These are phyloP conservation scores for Lipomyces mesembrius DNA, from an alignment of 805 yeast species.

Conservation along the genomic window DNA sequence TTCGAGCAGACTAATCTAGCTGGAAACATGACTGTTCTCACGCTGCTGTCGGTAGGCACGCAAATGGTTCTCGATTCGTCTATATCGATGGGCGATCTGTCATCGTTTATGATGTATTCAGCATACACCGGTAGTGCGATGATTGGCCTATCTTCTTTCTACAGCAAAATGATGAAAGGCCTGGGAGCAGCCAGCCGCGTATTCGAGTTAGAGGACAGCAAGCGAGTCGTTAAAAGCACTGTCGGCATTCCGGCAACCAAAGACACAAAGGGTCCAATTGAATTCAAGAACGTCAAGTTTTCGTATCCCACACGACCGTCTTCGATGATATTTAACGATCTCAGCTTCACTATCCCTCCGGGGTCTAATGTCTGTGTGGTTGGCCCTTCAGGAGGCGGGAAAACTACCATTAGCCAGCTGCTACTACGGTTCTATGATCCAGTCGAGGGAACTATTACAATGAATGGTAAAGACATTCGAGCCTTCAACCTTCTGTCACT, in stretches of 20 bases:
- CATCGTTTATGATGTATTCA: constrained; percentile 94
- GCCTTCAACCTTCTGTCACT: constrained; percentile 74
- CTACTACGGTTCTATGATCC: constrained; percentile 86
- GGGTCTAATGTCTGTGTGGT: constrained; percentile 93
- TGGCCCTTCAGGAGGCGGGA: constrained; percentile 96
- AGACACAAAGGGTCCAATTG: constrained; percentile 47
- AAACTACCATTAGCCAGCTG: constrained; percentile 78
- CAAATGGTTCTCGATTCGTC: constrained; percentile 76
- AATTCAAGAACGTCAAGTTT: constrained; percentile 67
- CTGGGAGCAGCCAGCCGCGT: constrained; percentile 93
- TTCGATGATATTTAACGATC: constrained; percentile 61
- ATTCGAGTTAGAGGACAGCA: constrained; percentile 80
- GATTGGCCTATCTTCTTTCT: constrained; percentile 86
- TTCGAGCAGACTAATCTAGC: constrained; percentile 71
- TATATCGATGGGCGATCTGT: constrained; percentile 82
- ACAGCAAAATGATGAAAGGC: constrained; percentile 94
- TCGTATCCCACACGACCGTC: constrained; percentile 84
- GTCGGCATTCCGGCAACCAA: constrained; percentile 22
- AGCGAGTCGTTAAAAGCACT: constrained; percentile 63
- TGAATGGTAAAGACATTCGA: constrained; percentile 83
- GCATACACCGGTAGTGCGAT: constrained; percentile 90
- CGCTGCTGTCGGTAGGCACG: constrained; percentile 81
- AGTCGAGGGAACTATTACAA: constrained; percentile 55
- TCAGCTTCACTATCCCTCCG: constrained; percentile 64
- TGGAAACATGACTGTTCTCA: constrained; percentile 79